Percentiles rank a stretch among this genome's conserved stretches.
Evolutionary conservation across 176 grass and related monocot genomes (phyloP).

Genomic region (Ampelocalamus luodianensis): DNA sequence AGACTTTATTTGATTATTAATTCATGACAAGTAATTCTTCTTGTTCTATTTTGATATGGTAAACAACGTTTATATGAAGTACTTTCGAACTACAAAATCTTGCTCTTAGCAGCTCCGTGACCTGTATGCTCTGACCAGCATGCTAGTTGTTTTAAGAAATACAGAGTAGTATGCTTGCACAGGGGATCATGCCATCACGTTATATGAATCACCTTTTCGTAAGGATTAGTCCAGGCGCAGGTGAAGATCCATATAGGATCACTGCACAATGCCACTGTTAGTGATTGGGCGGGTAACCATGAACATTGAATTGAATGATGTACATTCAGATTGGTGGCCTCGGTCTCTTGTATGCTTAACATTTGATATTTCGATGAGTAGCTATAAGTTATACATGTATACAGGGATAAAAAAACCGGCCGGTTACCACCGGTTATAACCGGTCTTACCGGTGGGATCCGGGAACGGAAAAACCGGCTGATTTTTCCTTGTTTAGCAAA

Average conservation of each 20-base stretch:
- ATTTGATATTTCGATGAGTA: slow-evolving; percentile 3
- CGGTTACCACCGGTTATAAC: too few relatives aligned
- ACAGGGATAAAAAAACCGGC: too few relatives aligned
- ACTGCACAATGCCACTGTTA: not conserved
- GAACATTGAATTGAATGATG: slow-evolving; percentile 22
- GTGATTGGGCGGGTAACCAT: slow-evolving; percentile 8
- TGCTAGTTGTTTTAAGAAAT: not conserved
- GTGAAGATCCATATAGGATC: slow-evolving; percentile 11
- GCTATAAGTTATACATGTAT: slow-evolving; percentile 45
- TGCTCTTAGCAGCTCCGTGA: not conserved
- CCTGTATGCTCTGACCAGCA: slow-evolving; percentile 6
- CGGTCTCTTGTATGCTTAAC: slow-evolving; percentile 39
- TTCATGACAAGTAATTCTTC: slow-evolving; percentile 26
- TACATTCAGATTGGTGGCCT: slow-evolving; percentile 25
- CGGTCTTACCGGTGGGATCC: too few relatives aligned
- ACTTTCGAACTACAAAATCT: slow-evolving; percentile 3
- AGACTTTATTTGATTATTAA: slow-evolving; percentile 34
- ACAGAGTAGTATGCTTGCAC: not conserved
- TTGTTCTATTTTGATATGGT: slow-evolving; percentile 30
- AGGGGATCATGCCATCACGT: not conserved
- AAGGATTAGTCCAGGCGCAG: not conserved
- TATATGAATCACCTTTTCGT: not conserved
- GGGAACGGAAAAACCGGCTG: too few relatives aligned
- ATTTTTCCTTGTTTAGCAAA: too few relatives aligned
- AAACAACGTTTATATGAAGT: not conserved